Evolutionary conservation across 805 yeast genomes (phyloP).

Genomic region (Tetrapisispora arboricola): DNA sequence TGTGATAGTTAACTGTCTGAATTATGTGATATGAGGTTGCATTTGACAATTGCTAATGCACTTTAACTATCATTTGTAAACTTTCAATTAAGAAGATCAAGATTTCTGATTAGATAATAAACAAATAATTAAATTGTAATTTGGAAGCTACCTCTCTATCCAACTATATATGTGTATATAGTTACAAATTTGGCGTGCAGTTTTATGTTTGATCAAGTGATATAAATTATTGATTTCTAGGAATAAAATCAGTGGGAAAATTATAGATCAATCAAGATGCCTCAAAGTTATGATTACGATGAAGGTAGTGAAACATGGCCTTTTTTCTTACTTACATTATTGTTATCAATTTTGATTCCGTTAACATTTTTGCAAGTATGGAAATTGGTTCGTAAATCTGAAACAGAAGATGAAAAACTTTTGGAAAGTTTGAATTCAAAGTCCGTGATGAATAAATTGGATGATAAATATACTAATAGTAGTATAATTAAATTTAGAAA

Average conservation of each 20-base stretch:
- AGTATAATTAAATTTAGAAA: slow-evolving; percentile 17
- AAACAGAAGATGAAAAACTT: slow-evolving; percentile 3
- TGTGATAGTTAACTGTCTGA: no score
- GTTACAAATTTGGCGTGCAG: no score
- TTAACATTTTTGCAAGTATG: slow-evolving; percentile 34
- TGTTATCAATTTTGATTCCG: slow-evolving; percentile 61
- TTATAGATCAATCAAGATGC: slow-evolving; percentile 11
- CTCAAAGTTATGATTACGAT: slow-evolving; percentile 48
- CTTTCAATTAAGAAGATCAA: no score
- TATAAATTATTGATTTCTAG: no score
- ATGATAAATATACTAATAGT: slow-evolving; percentile 13
- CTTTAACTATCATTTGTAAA: no score
- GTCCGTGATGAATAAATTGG: slow-evolving; percentile 10
- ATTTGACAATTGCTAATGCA: no score
- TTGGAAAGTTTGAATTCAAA: not conserved
- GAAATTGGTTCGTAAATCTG: slow-evolving; percentile 18
- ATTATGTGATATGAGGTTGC: no score
- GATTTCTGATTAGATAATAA: no score
- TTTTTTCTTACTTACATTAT: slow-evolving; percentile 65
- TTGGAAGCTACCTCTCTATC: no score
- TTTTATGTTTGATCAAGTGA: no score
- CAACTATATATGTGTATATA: no score
- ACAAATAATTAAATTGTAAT: no score
- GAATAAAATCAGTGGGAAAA: not conserved
- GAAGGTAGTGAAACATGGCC: slow-evolving; percentile 93